Evolutionary conservation across 2,329 filamentous ascomycete species (phyloP).

Genomic region (Epichloe brachyelytri): DNA sequence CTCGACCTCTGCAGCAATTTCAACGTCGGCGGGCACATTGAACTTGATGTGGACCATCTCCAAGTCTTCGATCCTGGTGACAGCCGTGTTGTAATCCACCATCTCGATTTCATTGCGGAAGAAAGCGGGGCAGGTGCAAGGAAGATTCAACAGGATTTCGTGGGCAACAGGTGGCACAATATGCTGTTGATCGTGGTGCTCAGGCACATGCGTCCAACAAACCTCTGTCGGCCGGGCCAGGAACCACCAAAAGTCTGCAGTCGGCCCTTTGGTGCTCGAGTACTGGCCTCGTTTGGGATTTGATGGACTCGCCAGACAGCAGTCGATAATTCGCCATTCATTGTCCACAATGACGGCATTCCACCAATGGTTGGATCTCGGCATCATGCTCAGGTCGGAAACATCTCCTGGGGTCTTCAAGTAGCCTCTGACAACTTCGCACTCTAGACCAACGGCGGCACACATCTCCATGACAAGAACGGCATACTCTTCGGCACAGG

Average conservation of each 20-base stretch:
- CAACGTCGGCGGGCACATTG: conserved; percentile 76
- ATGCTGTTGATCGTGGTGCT: conserved; percentile 80
- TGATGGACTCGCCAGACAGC: conserved; percentile 80
- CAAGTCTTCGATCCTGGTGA: conserved; percentile 74
- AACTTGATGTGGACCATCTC: conserved; percentile 89
- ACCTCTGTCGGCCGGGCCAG: conserved; percentile 77
- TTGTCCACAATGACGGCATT: conserved; percentile 86
- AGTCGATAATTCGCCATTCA: conserved; percentile 95
- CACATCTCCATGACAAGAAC: conserved; percentile 90
- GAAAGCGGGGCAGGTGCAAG: conserved; percentile 73
- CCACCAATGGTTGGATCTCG: conserved; percentile 95
- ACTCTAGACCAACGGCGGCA: conserved; percentile 70
- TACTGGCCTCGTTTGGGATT: conserved; percentile 70
- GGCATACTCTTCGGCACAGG: conserved; percentile 81
- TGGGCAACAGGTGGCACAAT: conserved; percentile 79
- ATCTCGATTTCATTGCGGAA: conserved; percentile 75
- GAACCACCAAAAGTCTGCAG: conserved; percentile 87
- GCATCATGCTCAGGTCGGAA: conserved; percentile 66
- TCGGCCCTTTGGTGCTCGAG: conserved; percentile 54
- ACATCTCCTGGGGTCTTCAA: conserved; percentile 81
- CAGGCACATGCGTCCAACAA: conserved; percentile 91
- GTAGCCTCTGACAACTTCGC: conserved; percentile 79
- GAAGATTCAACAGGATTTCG: conserved; percentile 75
- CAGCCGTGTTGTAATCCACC: conserved; percentile 80
- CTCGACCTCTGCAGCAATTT: conserved; percentile 86